These are phyloP conservation scores for Hemerocallis citrina DNA, from an alignment of 106 monocot species.

Conservation along the genomic window DNA sequence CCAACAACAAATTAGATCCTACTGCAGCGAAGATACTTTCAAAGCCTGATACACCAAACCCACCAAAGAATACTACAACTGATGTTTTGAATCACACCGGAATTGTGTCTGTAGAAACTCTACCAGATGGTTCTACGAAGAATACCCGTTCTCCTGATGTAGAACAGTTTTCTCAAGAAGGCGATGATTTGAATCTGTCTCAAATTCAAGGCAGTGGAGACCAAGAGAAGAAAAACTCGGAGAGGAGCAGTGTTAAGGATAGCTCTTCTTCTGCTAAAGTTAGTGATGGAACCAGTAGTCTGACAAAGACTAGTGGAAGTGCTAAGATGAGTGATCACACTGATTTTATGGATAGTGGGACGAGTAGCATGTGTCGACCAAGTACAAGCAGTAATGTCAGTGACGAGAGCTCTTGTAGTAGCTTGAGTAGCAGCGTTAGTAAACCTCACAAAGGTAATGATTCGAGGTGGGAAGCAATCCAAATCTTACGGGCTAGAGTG, in stretches of 20 bases:
- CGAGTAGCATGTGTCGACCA: conserved; percentile 9
- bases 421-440: conserved; percentile 16
- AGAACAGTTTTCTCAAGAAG: neutral
- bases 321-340: conserved; percentile 3
- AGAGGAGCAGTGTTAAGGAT: neutral
- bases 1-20: too few species aligned
- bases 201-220: neutral
- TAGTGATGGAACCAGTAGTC: conserved; percentile 9
- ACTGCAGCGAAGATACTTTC: too few species aligned
- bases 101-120: neutral
- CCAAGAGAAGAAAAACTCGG: conserved; percentile 9
- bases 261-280: conserved; percentile 11
- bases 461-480: conserved; percentile 20
- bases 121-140: neutral
- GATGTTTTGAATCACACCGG: too few species aligned
- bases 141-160: neutral
- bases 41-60: too few species aligned
- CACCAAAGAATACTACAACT: too few species aligned
- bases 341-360: conserved; percentile 13
- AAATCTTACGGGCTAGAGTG: neutral
- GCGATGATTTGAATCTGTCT: neutral
- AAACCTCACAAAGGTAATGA: conserved; percentile 21
- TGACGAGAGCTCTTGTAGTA: conserved; percentile 14
- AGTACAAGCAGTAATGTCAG: conserved; percentile 18
- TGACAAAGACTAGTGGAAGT: conserved; percentile 13